Percentiles rank a stretch among this genome's conserved stretches.
Evolutionary conservation across 2,329 filamentous ascomycete species (phyloP).

Genomic region (Xenoacremonium recifei): DNA sequence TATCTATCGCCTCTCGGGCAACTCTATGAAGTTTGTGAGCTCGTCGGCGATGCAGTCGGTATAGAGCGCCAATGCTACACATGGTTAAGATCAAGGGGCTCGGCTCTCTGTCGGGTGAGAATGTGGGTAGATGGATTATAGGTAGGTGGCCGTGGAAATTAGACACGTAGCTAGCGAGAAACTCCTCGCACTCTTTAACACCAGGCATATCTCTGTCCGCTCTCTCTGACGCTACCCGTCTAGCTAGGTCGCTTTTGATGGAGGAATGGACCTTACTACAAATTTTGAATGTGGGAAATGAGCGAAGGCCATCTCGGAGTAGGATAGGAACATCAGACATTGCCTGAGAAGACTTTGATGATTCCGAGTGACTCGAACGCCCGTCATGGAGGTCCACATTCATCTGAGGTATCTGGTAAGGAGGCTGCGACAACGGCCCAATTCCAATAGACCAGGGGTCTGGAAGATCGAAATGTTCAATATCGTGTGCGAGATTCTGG

Average conservation of each 20-base stretch:
- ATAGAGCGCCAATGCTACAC: slow-evolving; percentile 14
- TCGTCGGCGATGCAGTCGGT: slow-evolving; percentile 9
- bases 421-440: too few relatives aligned
- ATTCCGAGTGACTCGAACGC: too few relatives aligned
- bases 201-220: neutral
- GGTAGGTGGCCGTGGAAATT: slow-evolving; percentile 10
- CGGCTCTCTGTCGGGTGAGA: neutral
- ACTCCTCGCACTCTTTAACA: slow-evolving; percentile 5
- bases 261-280: slow-evolving; percentile 1
- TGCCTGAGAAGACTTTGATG: too few relatives aligned
- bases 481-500: too few relatives aligned
- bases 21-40: slow-evolving; percentile 4
- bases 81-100: slow-evolving; percentile 11
- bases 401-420: too few relatives aligned
- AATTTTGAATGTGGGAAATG: neutral
- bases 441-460: too few relatives aligned
- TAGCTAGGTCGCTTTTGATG: neutral
- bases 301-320: neutral
- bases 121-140: slow-evolving; percentile 10
- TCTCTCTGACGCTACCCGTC: neutral
- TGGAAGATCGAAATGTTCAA: too few relatives aligned
- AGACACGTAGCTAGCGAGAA: slow-evolving; percentile 8
- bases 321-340: neutral
- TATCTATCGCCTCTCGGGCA: too few relatives aligned
- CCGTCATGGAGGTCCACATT: too few relatives aligned